phyloP scores from a whole-genome alignment of 1,139 yeast species.

The Candida sp. region DNA sequence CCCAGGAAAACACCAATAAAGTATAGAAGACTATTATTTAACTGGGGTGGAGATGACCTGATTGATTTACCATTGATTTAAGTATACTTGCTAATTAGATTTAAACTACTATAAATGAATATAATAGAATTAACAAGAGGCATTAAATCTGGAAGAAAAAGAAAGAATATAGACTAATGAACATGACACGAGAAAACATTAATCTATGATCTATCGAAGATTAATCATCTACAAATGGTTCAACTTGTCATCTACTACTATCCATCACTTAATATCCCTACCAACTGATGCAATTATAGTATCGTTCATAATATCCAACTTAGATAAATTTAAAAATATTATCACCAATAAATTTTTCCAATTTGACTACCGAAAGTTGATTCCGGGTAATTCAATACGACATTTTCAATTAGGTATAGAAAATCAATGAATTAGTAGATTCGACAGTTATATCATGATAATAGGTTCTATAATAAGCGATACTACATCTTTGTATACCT shows the following conservation, averaged over 20 bases:
- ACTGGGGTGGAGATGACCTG: conserved; percentile 52
- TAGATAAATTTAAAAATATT: no score
- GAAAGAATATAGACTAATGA: background rate
- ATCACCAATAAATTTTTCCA: no score
- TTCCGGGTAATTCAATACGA: no score
- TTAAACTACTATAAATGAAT: conserved; percentile 52
- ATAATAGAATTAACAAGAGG: conserved; percentile 52
- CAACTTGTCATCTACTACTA: background rate
- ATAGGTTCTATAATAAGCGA: no score
- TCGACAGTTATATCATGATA: no score
- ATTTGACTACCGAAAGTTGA: no score
- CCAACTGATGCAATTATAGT: background rate
- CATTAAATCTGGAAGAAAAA: conserved; percentile 33
- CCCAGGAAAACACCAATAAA: conserved; percentile 27
- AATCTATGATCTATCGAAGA: no score
- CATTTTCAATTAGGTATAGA: no score
- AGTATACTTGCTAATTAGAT: conserved; percentile 8
- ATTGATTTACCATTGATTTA: background rate
- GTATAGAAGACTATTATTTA: conserved; percentile 12
- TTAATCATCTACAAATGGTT: no score
- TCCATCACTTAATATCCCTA: background rate
- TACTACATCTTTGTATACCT: no score
- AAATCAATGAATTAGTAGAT: no score
- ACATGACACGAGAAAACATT: background rate
- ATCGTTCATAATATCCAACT: background rate